These are phyloP conservation scores for Penicillium waksmanii DNA, from an alignment of 495 filamentous ascomycete species.

Conservation along the genomic window DNA sequence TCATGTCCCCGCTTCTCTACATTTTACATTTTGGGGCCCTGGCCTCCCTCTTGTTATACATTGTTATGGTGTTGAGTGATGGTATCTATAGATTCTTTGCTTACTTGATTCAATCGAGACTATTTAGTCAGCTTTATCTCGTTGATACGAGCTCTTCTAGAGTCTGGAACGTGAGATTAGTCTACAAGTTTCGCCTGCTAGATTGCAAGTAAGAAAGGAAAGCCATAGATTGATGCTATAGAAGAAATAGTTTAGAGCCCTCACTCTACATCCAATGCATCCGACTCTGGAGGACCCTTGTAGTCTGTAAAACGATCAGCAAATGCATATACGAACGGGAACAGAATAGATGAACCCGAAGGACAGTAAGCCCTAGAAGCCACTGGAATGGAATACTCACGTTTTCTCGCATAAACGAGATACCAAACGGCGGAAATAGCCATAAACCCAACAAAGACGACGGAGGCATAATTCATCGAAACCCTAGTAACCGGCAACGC, in stretches of 20 bases:
- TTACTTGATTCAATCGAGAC: background rate
- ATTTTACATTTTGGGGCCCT: too few relatives aligned
- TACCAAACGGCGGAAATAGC: conserved; percentile 49
- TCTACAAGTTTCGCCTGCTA: too few relatives aligned
- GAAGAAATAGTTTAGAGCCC: background rate
- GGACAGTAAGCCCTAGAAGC: background rate
- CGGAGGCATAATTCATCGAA: conserved; percentile 65
- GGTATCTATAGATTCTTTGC: background rate
- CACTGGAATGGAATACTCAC: conserved; percentile 30
- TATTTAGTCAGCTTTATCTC: background rate
- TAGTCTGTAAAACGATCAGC: conserved; percentile 36
- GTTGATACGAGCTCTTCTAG: too few relatives aligned
- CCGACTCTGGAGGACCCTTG: conserved; percentile 51
- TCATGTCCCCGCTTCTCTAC: too few relatives aligned
- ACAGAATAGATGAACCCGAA: background rate
- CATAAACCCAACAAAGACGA: conserved; percentile 63
- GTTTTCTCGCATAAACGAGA: conserved; percentile 46
- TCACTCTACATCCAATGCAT: conserved; percentile 26
- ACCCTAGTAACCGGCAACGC: conserved; percentile 48
- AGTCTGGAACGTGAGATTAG: too few relatives aligned
- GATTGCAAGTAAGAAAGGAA: too few relatives aligned
- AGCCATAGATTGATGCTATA: too few relatives aligned
- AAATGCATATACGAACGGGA: background rate
- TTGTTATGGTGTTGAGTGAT: conserved; percentile 1
- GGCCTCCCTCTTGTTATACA: background rate